Conservation (phyloP, 768 basidiomycete genomes). For the Coprinopsis cinerea region DNA sequence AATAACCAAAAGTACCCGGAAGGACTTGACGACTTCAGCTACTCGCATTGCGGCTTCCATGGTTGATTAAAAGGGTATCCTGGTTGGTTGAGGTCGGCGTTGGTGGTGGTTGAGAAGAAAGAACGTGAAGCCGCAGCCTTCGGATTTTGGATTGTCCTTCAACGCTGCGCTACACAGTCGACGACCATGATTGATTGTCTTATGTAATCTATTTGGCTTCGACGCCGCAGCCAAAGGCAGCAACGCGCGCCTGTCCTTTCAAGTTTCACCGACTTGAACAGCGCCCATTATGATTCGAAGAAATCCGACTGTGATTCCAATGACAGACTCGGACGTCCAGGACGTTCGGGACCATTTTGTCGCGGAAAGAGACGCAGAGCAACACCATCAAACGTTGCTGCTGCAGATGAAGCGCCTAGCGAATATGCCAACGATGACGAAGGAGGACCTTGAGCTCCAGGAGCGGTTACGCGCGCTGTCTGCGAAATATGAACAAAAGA, state of each 20-base stretch:
- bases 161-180: slow-evolving; percentile 7
- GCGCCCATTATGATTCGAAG: slow-evolving; percentile 69
- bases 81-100: slow-evolving; percentile 12
- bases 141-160: neutral
- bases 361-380: slow-evolving; percentile 17
- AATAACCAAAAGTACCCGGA: slow-evolving; percentile 48
- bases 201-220: slow-evolving; percentile 7
- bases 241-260: neutral
- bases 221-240: neutral
- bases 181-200: slow-evolving; percentile 1
- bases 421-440: neutral
- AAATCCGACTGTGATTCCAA: slow-evolving; percentile 66
- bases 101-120: slow-evolving; percentile 11
- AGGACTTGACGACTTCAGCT: slow-evolving; percentile 61
- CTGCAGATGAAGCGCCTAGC: neutral
- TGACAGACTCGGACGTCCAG: slow-evolving; percentile 75
- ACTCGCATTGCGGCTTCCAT: slow-evolving; percentile 69
- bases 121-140: slow-evolving; percentile 9
- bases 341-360: slow-evolving; percentile 61
- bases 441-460: neutral
- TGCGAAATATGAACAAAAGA: neutral
- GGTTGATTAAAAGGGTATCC: slow-evolving; percentile 16
- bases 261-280: too few relatives aligned
- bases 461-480: neutral
- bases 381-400: slow-evolving; percentile 9